Evolutionary conservation across 352 stramenopile genomes (phyloP).

Genomic region (Phytophthora fragariaefolia): DNA sequence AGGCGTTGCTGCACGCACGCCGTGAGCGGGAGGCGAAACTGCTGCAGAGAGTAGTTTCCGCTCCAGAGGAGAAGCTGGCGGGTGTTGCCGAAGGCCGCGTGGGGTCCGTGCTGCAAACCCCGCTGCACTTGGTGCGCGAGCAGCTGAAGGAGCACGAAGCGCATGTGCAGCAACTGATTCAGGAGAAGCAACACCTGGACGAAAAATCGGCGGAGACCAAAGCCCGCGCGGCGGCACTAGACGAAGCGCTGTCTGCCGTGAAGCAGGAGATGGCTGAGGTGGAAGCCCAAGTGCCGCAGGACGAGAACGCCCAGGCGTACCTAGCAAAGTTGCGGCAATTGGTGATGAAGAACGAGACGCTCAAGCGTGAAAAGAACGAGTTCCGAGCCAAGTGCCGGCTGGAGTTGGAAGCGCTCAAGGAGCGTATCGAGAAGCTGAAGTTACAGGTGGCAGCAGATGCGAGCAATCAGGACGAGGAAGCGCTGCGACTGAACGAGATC

Average conservation of each 20-base stretch:
- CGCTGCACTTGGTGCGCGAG: slow-evolving; percentile 24
- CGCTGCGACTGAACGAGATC: slow-evolving; percentile 53
- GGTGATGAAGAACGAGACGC: slow-evolving; percentile 54
- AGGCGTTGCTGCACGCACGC: slow-evolving; percentile 45
- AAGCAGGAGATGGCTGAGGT: slow-evolving; percentile 53
- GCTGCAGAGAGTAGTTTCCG: slow-evolving; percentile 56
- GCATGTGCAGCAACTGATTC: slow-evolving; percentile 50
- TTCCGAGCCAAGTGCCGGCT: slow-evolving; percentile 55
- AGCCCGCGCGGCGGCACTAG: slow-evolving; percentile 31
- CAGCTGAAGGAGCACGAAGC: slow-evolving; percentile 45
- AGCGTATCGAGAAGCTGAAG: slow-evolving; percentile 51
- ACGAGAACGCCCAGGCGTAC: slow-evolving; percentile 33
- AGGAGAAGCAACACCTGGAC: slow-evolving; percentile 52
- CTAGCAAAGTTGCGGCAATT: slow-evolving; percentile 44
- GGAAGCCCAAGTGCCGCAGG: slow-evolving; percentile 38
- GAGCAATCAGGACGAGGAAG: slow-evolving; percentile 54
- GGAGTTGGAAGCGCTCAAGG: slow-evolving; percentile 48
- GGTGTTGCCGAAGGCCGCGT: slow-evolving; percentile 14
- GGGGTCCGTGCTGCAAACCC: slow-evolving; percentile 4
- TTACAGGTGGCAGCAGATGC: slow-evolving; percentile 40
- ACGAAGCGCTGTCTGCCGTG: slow-evolving; percentile 39
- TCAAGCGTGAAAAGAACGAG: slow-evolving; percentile 59
- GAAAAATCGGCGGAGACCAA: slow-evolving; percentile 35
- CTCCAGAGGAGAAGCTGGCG: slow-evolving; percentile 33
- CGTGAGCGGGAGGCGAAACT: slow-evolving; percentile 56